These are phyloP conservation scores for Populus hybrid DNA, from an alignment of 441 rosid species.

Conservation along the genomic window DNA sequence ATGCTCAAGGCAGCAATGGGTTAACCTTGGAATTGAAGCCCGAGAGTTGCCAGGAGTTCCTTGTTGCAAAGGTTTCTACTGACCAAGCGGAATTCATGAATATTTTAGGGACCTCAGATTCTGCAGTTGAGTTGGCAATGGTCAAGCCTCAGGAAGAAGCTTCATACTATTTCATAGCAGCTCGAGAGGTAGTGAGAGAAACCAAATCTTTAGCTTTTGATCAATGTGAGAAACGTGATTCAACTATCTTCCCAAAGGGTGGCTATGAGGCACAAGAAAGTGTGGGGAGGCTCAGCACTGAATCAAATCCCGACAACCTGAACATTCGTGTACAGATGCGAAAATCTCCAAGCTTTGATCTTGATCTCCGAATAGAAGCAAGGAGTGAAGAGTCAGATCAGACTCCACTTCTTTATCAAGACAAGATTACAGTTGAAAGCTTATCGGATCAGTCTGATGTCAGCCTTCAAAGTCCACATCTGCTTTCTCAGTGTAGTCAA, in stretches of 20 bases:
- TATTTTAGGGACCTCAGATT: not conserved
- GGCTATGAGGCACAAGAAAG: slow-evolving; percentile 23
- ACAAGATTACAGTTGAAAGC: too few relatives aligned
- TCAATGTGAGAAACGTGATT: slow-evolving; percentile 15
- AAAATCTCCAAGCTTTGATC: slow-evolving; percentile 55
- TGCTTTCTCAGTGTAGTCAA: too few relatives aligned
- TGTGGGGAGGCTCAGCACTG: slow-evolving; percentile 31
- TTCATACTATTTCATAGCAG: slow-evolving; percentile 9
- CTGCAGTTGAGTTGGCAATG: slow-evolving; percentile 11
- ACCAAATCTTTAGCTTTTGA: slow-evolving; percentile 16
- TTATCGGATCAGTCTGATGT: too few relatives aligned
- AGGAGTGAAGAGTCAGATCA: too few relatives aligned
- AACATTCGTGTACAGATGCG: slow-evolving; percentile 26
- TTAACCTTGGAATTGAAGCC: slow-evolving; percentile 17
- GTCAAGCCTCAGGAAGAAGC: slow-evolving; percentile 19
- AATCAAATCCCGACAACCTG: slow-evolving; percentile 27
- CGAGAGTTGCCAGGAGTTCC: slow-evolving; percentile 14
- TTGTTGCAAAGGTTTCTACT: slow-evolving; percentile 7
- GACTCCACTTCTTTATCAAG: too few relatives aligned
- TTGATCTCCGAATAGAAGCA: slow-evolving; percentile 38
- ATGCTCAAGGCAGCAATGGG: slow-evolving; percentile 7
- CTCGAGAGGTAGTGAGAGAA: slow-evolving; percentile 15
- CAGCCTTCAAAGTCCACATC: too few relatives aligned
- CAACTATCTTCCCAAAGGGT: slow-evolving; percentile 14
- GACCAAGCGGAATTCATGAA: slow-evolving; percentile 8